A percentile compares a stretch with the other conserved stretches of the same genome.
These are phyloP conservation scores for Rhizoclosmatium globosum DNA, from an alignment of 192 early-diverging fungal species.

Conservation along the genomic window DNA sequence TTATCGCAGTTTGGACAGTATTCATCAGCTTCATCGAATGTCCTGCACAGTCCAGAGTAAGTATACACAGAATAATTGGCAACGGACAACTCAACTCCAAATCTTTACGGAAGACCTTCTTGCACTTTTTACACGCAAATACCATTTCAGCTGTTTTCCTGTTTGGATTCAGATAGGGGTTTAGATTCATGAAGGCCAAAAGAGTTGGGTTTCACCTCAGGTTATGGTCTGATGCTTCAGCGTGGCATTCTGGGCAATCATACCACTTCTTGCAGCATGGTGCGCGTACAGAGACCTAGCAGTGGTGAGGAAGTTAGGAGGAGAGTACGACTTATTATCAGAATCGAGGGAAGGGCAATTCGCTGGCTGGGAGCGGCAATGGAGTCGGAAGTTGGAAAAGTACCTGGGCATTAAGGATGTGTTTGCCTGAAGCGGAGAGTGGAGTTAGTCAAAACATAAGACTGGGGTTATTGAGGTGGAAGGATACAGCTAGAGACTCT, in stretches of 20 bases:
- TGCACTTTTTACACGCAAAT: slow-evolving; percentile 98
- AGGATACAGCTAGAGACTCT: too few species aligned
- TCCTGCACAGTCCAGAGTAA: slow-evolving; percentile 47
- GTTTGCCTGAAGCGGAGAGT: slow-evolving; percentile 71
- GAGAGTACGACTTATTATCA: neutral
- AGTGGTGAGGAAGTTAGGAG: slow-evolving; percentile 6
- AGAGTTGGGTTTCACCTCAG: slow-evolving; percentile 48
- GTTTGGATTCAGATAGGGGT: neutral
- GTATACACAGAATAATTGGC: neutral
- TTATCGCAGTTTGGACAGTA: slow-evolving; percentile 99
- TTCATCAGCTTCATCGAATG: slow-evolving; percentile 95
- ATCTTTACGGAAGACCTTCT: slow-evolving; percentile 97
- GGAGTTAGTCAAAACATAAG: neutral
- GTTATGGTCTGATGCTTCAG: slow-evolving; percentile 76
- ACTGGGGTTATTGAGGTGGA: too few species aligned
- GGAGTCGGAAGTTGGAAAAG: neutral
- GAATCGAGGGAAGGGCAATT: neutral
- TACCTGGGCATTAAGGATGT: slow-evolving; percentile 97
- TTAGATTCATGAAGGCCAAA: slow-evolving; percentile 1
- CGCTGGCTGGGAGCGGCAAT: neutral
- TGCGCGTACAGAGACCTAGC: slow-evolving; percentile 88
- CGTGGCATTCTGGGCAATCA: slow-evolving; percentile 96
- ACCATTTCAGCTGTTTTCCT: slow-evolving; percentile 87
- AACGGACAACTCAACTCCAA: slow-evolving; percentile 55
- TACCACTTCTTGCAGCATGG: slow-evolving; percentile 96